These are phyloP conservation scores for Candida koratica DNA, from an alignment of 805 yeast genomes.

Conservation along the genomic window DNA sequence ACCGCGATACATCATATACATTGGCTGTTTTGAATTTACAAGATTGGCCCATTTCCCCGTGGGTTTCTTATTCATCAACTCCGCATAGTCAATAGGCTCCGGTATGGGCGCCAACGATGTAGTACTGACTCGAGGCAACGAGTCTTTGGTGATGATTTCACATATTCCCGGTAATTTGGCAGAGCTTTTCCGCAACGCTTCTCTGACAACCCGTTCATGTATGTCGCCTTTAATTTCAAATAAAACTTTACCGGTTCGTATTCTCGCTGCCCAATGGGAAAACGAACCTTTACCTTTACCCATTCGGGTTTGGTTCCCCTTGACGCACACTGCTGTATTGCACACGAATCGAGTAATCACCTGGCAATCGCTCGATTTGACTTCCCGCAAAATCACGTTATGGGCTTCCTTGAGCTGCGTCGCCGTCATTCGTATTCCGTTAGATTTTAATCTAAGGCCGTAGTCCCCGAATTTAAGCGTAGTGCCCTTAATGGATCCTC, in stretches of 20 bases:
- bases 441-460: constrained; percentile 85
- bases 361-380: constrained; percentile 73
- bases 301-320: constrained; percentile 99
- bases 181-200: constrained; percentile 85
- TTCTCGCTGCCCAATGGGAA: constrained; percentile 95
- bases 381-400: constrained; percentile 74
- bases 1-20: constrained; percentile 49
- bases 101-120: constrained; percentile 48
- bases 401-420: constrained; percentile 90
- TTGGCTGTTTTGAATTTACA: constrained; percentile 45
- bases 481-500: constrained; percentile 90
- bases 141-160: constrained; percentile 69
- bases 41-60: constrained; percentile 58
- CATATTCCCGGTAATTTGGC: constrained; percentile 89
- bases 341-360: constrained; percentile 79
- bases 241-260: constrained; percentile 90
- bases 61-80: constrained; percentile 55
- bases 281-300: constrained; percentile 99
- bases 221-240: constrained; percentile 80
- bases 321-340: constrained; percentile 85
- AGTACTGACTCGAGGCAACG: constrained; percentile 70
- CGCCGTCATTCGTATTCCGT: constrained; percentile 82
- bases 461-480: constrained; percentile 74
- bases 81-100: constrained; percentile 49
- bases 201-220: constrained; percentile 87